Conservation (phyloP, 805 yeast species). For the Starmerella davenportii region DNA sequence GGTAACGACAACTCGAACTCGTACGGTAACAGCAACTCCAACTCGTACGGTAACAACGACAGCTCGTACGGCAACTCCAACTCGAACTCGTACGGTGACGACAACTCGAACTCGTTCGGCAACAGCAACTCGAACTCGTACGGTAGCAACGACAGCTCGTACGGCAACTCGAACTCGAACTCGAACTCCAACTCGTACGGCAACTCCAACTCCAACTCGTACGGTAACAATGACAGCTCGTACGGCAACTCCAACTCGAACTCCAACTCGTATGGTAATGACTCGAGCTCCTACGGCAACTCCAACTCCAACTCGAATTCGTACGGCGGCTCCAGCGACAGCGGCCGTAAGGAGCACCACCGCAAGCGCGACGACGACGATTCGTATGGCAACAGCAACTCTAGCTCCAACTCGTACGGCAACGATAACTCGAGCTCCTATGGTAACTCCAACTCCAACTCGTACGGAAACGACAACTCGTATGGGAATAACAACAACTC, state of each 20-base stretch:
- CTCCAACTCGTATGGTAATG: neutral
- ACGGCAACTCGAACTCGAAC: constrained; percentile 2
- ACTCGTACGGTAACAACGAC: neutral
- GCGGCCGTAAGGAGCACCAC: constrained; percentile 4
- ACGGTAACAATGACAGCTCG: constrained; percentile 2
- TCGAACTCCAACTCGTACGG: neutral
- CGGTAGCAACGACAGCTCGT: constrained; percentile 2
- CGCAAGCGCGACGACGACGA: constrained; percentile 3
- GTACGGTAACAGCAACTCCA: neutral
- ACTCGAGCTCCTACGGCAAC: neutral
- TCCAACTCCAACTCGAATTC: neutral
- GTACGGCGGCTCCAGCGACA: constrained; percentile 1
- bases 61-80: constrained; percentile 1
- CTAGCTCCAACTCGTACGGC: neutral
- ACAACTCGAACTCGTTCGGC: constrained; percentile 2
- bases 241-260: neutral
- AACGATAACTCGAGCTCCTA: neutral
- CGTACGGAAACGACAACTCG: constrained; percentile 2
- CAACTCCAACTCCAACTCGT: neutral
- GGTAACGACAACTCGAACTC: constrained; percentile 4
- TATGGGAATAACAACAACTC: constrained; percentile 2
- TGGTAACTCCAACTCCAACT: constrained; percentile 1
- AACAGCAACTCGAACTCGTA: neutral
- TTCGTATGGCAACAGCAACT: constrained; percentile 1
- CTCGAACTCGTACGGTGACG: neutral